Base-by-base conservation (phyloP, 805 yeast species). In the Monosporozyma solicola region DNA sequence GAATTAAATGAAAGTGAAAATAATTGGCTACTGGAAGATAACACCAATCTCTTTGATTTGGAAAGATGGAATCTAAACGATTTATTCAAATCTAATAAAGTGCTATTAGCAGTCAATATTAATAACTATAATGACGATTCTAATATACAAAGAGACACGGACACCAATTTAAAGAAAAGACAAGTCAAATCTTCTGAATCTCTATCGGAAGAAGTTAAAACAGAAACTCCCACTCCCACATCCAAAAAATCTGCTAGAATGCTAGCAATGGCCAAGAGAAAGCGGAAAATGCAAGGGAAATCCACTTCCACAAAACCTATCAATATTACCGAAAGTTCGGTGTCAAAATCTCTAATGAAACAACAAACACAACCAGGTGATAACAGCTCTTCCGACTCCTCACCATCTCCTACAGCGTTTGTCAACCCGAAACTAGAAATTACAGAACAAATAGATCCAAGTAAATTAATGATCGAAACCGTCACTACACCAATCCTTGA, bases 211-310 rank as follows among this genome's bases (percentile, higher is more conserved):
- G 46, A 55, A 35, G 57, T 52, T 48, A 51, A 29, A 55, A 8
- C 44, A 6, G 39, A 44, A 20, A 55, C 49, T 1, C 16, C 39
- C 32, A 24, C 50, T 47, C 24, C 50, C 48, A 58, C 39, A 55
- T 60, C 50, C 8, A 67, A 71, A 49, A 66, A 74, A 43, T 83
- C 85, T 49, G 91, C 95, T 0, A 80, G 97, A 66, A 79, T 90
- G 76, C 80, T 88, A 56, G 98, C 97, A 1, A 82, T 92, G 87
- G 96, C 96, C n/a, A 85, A 86, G 61, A 79, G 98, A 62, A 83
- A 85, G 64, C 94, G 95, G 4, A 88, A 86, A 65, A 83, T 80
- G 51, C 79, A 76, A 57, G 86, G 87, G 1, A 82, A 79, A 59
- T 68, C 77, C 9, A 72, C 73, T 8, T 32, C 76, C 5, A 68